These are phyloP conservation scores for Fonsecaea pedrosoi DNA, from an alignment of 2,329 filamentous ascomycete species.

Conservation along the genomic window DNA sequence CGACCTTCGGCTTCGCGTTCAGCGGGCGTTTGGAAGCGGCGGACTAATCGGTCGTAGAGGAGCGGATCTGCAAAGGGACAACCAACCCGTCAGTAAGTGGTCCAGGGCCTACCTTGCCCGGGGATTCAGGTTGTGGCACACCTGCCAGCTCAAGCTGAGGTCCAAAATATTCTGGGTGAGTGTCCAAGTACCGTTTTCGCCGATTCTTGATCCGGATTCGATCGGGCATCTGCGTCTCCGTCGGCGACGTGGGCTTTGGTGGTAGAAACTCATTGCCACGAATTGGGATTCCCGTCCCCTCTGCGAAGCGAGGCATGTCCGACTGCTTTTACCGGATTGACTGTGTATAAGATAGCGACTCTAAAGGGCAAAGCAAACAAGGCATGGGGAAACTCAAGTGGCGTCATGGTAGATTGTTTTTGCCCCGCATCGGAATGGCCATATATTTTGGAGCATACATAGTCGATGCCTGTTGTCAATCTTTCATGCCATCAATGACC, in stretches of 20 bases:
- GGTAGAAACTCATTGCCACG: conserved; percentile 23
- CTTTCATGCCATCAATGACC: too few relatives aligned
- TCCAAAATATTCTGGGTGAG: conserved; percentile 74
- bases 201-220: conserved; percentile 73
- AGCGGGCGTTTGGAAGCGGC: conserved; percentile 53
- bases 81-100: conserved; percentile 29
- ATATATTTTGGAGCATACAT: too few relatives aligned
- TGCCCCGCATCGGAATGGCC: too few relatives aligned
- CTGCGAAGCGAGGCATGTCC: conserved; percentile 30
- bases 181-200: conserved; percentile 75
- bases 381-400: not conserved
- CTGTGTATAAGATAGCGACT: not conserved
- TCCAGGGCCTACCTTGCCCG: conserved; percentile 8
- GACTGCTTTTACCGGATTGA: not conserved
- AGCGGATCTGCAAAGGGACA: conserved; percentile 66
- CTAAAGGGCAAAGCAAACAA: not conserved
- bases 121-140: conserved; percentile 47
- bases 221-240: conserved; percentile 26
- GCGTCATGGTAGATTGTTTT: not conserved
- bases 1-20: conserved; percentile 63
- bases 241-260: not conserved
- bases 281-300: conserved; percentile 31
- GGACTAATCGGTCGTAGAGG: conserved; percentile 80
- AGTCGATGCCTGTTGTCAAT: too few relatives aligned
- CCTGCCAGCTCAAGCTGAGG: conserved; percentile 67